Evolutionary conservation across 257 asterid genomes (phyloP), one percentile per base, ranked within the genome.

Genomic region (Datura wrightii): DNA sequence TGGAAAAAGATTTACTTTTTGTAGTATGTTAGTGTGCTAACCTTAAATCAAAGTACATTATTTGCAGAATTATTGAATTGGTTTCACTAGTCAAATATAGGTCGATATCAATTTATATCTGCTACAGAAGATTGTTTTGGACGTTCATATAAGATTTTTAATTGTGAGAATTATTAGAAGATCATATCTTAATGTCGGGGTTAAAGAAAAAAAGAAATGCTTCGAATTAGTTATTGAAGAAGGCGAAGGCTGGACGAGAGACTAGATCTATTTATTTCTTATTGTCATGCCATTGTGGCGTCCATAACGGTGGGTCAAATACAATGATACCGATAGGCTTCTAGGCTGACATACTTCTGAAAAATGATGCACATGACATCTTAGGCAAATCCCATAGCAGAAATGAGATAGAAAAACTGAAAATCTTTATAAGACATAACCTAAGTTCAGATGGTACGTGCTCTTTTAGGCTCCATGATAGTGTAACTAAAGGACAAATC

Each of bases 401-500:
- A 8, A 60, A 60, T 0, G 4, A 2, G 16, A 50, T 9, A 34
- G 10, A 24, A 2, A 31, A 31, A 10, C 7, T 24, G 1, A 50
- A 37, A 0, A 15, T 5, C 1, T 34, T 10, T 78, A 24, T 76
- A 65, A 34, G 10, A 5, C 5, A 34, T 34, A 65, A 65, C 9
- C 34, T 0, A 13, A 1, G 4, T 67, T 36, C 10, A 6, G 7
- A 15, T 14, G 0, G 0, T 7, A 67, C 24, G 1, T 2, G 3
- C 5, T 0, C 3, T 37, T 67, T 39, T 15, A 6, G 7, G 9
- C 31, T 67, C 1, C 1, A 13, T 36, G 5, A 36, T 6, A 6
- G 1, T 4, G 0, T 36, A 36, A 0, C 0, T 0, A 5, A 6
- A 6, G 13, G n/a, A 65, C 8, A 65, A 6, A 36, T 5, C 0